Percentiles rank a stretch among this genome's conserved stretches.
Evolutionary conservation across 75 land plant genomes (phyloP).

Genomic region (Cupressus sempervirens): DNA sequence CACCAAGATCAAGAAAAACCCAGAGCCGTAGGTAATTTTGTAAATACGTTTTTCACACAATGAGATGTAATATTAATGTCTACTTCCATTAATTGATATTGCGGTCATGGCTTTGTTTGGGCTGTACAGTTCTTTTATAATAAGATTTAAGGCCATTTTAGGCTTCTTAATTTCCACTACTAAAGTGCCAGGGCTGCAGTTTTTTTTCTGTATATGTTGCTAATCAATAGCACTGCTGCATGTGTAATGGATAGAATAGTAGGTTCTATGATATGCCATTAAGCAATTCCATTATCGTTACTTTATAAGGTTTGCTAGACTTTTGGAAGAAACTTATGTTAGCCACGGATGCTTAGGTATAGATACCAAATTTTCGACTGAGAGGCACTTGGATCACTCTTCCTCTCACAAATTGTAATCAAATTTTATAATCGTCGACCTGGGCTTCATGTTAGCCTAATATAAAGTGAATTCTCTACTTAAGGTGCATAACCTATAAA

Average conservation of each 20-base stretch:
- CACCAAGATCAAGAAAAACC: slow-evolving; percentile 14
- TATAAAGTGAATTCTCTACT: neutral
- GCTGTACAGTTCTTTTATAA: neutral
- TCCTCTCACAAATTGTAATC: neutral
- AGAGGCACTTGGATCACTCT: neutral
- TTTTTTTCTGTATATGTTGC: neutral
- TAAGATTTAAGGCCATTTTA: neutral
- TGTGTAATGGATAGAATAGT: neutral
- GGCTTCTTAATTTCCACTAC: neutral
- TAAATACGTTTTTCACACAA: neutral
- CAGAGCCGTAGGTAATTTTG: slow-evolving; percentile 25
- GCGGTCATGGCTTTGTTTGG: neutral
- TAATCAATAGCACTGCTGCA: neutral
- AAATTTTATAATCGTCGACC: neutral
- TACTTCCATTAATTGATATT: neutral
- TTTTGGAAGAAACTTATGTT: neutral
- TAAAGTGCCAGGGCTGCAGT: neutral
- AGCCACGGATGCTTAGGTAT: neutral
- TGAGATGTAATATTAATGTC: neutral
- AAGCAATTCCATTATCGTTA: neutral
- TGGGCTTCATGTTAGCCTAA: neutral
- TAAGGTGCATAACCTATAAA: neutral
- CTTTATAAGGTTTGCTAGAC: neutral
- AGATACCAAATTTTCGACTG: neutral
- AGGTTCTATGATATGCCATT: neutral